Evolutionary conservation across 352 stramenopile genomes (phyloP), one percentile per base, ranked within the genome.

Genomic region (Phytophthora fragariaefolia): DNA sequence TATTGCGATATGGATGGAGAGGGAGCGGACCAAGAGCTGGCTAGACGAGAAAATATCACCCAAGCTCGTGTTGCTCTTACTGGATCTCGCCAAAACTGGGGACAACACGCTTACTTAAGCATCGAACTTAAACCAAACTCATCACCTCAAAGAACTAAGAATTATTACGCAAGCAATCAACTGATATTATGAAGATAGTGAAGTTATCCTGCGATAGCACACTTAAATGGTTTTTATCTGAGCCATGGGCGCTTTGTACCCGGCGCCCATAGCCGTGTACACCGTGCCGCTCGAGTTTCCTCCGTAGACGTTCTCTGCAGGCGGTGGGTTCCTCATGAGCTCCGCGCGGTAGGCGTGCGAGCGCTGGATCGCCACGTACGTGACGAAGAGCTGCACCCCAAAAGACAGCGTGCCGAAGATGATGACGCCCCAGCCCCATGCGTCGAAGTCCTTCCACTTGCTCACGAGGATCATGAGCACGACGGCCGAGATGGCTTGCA

Each of bases 251-350:
- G 73, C 82, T 23, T 74, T 82, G 76, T 90, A 86, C 8, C 63
- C 72, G 20, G 63, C 71, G 13, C 73, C 66, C 80, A 93, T 88
- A 20, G 85, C 73, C 13, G 82, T 90, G 74, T 93, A 93, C 9
- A 90, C 77, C 15, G 80, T 76, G 36, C 78, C 75, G 17, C 43
- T 73, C 27, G 71, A 80, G 15, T 47, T 65, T 4, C 48, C n/a
- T 42, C 77, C 78, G 58, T 93, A 93, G 28, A 93, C 77, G 58
- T 93, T 93, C 70, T 93, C 86, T 2, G 83, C 77, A 3, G 82
- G 83, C 6, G 84, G 86, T 0, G 86, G 86, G 71, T 92, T 95
- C 64, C 86, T 83, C 84, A 92, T 93, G 18, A 95, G 80, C 71
- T 95, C 86, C 2, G 86, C 86, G 26, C 86, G 82, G 63, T 92